Percentiles rank a stretch among this genome's conserved stretches.
phyloP scores from a whole-genome alignment of 2,329 filamentous ascomycete species.

The Fusarium stilboides region DNA sequence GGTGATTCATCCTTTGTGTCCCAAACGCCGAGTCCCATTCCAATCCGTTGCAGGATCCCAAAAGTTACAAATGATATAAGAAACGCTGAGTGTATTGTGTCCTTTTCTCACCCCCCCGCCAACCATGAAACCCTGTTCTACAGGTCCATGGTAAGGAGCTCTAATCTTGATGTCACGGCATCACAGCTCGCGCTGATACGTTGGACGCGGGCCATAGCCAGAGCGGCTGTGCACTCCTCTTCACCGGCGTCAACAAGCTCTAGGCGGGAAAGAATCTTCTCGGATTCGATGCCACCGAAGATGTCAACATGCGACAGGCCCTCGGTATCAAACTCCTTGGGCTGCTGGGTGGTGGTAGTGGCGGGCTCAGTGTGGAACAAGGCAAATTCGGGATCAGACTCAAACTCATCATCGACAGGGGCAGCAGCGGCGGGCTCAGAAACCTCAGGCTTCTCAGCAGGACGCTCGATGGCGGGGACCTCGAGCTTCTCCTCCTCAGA shows the following conservation, averaged over 20 bases:
- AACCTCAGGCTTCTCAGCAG: conserved; percentile 55
- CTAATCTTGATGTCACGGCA: conserved; percentile 56
- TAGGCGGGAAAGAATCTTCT: conserved; percentile 75
- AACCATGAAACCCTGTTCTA: conserved; percentile 36
- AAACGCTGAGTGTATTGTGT: conserved; percentile 45
- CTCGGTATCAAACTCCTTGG: conserved; percentile 61
- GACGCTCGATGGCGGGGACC: conserved; percentile 67
- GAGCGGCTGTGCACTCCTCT: conserved; percentile 61
- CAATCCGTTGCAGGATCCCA: conserved; percentile 41
- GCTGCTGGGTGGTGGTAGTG: conserved; percentile 43
- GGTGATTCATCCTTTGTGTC: conserved; percentile 41
- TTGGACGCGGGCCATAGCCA: conserved; percentile 66
- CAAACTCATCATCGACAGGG: conserved; percentile 69
- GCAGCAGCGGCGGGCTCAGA: conserved; percentile 49
- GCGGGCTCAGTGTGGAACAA: conserved; percentile 67
- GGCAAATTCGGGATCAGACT: conserved; percentile 73
- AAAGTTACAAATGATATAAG: conserved; percentile 43
- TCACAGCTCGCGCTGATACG: conserved; percentile 61
- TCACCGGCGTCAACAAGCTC: conserved; percentile 74
- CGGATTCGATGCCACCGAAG: conserved; percentile 70
- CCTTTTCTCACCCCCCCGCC: conserved; percentile 19
- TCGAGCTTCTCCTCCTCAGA: conserved; percentile 71
- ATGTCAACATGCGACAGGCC: conserved; percentile 59
- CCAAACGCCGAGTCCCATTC: conserved; percentile 45
- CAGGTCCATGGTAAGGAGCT: conserved; percentile 56